Conservation (phyloP, 2,329 filamentous ascomycete genomes). For the Pezicula rhizophila region DNA sequence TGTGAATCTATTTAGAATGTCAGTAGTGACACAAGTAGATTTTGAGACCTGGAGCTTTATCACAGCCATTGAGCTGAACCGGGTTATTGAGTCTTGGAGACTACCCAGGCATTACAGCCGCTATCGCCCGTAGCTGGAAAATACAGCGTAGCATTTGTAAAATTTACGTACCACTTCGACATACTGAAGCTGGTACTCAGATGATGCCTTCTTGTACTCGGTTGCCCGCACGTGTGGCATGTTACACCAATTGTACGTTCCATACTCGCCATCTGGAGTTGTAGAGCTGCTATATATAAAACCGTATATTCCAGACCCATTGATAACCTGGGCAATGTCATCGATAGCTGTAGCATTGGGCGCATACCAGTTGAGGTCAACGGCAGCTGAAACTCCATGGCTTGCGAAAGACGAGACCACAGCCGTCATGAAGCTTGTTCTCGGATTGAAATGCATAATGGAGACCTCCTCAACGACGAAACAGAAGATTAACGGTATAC, state of each 20-base stretch:
- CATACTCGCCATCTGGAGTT: constrained; percentile 50
- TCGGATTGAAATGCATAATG: constrained; percentile 14
- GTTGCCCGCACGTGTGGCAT: constrained; percentile 70
- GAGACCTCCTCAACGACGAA: constrained; percentile 10
- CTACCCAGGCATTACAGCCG: neutral
- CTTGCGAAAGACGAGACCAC: constrained; percentile 14
- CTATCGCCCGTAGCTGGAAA: neutral
- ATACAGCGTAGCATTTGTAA: neutral
- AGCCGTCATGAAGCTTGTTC: constrained; percentile 13
- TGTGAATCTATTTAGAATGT: constrained; percentile 50
- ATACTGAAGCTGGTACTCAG: constrained; percentile 62
- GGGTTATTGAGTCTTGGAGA: neutral
- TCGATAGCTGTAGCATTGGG: constrained; percentile 53
- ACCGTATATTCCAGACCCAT: constrained; percentile 59
- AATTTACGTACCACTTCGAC: constrained; percentile 60
- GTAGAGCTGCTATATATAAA: constrained; percentile 67
- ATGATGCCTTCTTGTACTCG: constrained; percentile 53
- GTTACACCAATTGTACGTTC: constrained; percentile 75
- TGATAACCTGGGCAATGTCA: constrained; percentile 50
- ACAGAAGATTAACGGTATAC: constrained; percentile 10
- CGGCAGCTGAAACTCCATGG: constrained; percentile 8
- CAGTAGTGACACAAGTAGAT: neutral
- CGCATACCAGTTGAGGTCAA: constrained; percentile 45
- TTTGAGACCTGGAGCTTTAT: neutral
- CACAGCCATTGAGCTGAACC: neutral